Evolutionary conservation across 1,284 basidiomycete species (phyloP).

Genomic region (Phylloporus sp.): DNA sequence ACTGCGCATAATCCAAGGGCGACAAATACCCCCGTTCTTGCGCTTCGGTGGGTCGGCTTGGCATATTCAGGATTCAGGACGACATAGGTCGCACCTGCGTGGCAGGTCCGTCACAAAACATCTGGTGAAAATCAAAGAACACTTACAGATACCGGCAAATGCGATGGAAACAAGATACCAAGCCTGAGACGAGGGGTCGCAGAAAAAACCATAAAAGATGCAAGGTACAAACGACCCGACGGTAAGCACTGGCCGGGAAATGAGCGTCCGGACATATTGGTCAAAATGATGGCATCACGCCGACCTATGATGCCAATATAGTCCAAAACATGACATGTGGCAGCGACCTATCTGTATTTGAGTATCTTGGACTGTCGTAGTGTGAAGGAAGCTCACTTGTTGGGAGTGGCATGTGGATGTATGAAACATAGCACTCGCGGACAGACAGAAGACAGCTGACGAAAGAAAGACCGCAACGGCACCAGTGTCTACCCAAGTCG

Average conservation of each 20-base stretch:
- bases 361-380: background rate
- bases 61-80: slow-evolving; percentile 83
- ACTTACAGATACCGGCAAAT: slow-evolving; percentile 64
- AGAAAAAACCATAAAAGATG: slow-evolving; percentile 76
- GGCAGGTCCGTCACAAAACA: slow-evolving; percentile 10
- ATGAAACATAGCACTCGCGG: slow-evolving; percentile 80
- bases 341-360: slow-evolving; percentile 44
- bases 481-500: slow-evolving; percentile 66
- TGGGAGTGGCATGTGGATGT: slow-evolving; percentile 76
- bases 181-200: slow-evolving; percentile 54
- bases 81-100: slow-evolving; percentile 68
- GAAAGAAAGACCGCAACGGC: slow-evolving; percentile 72
- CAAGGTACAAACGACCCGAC: slow-evolving; percentile 85
- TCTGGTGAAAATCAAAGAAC: slow-evolving; percentile 1
- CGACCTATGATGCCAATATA: slow-evolving; percentile 70
- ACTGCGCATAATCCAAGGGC: slow-evolving; percentile 77
- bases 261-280: slow-evolving; percentile 1
- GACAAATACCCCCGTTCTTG: slow-evolving; percentile 83
- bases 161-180: slow-evolving; percentile 61
- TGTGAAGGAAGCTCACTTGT: slow-evolving; percentile 45
- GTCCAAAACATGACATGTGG: slow-evolving; percentile 65
- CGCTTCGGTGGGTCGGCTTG: slow-evolving; percentile 74
- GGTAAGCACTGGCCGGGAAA: slow-evolving; percentile 50
- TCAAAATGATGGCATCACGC: slow-evolving; percentile 22
- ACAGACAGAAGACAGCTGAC: slow-evolving; percentile 78